Evolutionary conservation across 441 rosid genomes (phyloP), one percentile per base, ranked within the genome.

Genomic region (Populus hybrid): DNA sequence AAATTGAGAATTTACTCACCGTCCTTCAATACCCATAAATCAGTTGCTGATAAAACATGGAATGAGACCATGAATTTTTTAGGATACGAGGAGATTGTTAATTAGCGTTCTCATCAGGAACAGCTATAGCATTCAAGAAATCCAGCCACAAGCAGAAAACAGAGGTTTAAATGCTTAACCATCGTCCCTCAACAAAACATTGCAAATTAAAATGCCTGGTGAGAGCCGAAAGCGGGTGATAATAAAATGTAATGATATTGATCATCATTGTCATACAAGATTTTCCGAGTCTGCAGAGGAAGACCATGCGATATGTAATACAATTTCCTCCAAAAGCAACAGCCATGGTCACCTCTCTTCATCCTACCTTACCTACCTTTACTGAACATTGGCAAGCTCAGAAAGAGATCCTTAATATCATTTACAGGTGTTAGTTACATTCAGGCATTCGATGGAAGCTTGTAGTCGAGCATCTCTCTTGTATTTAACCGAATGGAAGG

Each of bases 401-500:
- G 71, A 73, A 61, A 35, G 28, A 56, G 77, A 61, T 67, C 35
- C 36, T 71, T 65, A 42, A 68, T 64, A 76, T 42, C 78, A 88
- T 88, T 72, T 86, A 88, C 90, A 88, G 67, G 76, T 76, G 69
- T 64, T 74, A 35, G 64, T 31, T 82, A 7, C 73, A 63, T 80
- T 78, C 76, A 89, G 64, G 64, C 64, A 53, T 77, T 78, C 9
- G 89, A 82, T 26, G 92, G 87, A 76, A 66, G 88, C 89, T 93
- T 90, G 91, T 77, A 87, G n/a, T n/a, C n/a, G n/a, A n/a, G n/a
- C n/a, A n/a, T n/a, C n/a, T n/a, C n/a, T n/a, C n/a, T n/a, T n/a
- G 76, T 94, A n/a, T n/a, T n/a, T 84, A 96, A 82, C 81, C 90
- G 87, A 82, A 91, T 89, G 20, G 99, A 96, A 74, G 98, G 98